phyloP scores from a whole-genome alignment of 768 basidiomycete species.

The Lactarius indigo region DNA sequence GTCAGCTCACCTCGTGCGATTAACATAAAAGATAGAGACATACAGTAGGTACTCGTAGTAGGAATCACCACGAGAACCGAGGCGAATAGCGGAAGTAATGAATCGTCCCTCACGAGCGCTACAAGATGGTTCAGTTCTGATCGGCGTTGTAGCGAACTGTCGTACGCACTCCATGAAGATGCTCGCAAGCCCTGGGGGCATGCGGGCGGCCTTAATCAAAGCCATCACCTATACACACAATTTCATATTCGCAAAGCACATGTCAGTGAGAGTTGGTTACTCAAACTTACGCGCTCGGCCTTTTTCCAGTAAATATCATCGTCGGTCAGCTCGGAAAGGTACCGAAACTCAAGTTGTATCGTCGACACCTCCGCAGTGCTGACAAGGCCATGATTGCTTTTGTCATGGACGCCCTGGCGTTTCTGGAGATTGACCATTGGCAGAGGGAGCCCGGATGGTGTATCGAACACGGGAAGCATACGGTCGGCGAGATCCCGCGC shows the following conservation, averaged over 20 bases:
- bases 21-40: constrained; percentile 30
- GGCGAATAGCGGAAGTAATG: constrained; percentile 68
- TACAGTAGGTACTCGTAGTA: constrained; percentile 90
- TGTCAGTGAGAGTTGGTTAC: neutral
- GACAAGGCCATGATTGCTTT: constrained; percentile 56
- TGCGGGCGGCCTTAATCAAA: constrained; percentile 56
- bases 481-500: constrained; percentile 83
- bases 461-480: constrained; percentile 80
- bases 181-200: constrained; percentile 73
- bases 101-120: constrained; percentile 53
- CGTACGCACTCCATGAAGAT: constrained; percentile 71
- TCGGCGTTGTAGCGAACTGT: neutral
- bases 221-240: constrained; percentile 53
- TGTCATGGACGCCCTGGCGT: constrained; percentile 55
- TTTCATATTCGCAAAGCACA: neutral
- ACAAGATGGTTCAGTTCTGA: constrained; percentile 1
- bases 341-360: constrained; percentile 86
- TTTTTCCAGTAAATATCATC: constrained; percentile 79
- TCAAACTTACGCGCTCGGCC: constrained; percentile 56
- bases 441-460: constrained; percentile 76
- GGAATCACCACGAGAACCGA: constrained; percentile 90
- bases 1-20: constrained; percentile 17
- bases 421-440: constrained; percentile 71
- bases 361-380: constrained; percentile 87
- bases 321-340: constrained; percentile 75